phyloP scores from a whole-genome alignment of 345 rosid species.

The Sonneratia caseolaris region DNA sequence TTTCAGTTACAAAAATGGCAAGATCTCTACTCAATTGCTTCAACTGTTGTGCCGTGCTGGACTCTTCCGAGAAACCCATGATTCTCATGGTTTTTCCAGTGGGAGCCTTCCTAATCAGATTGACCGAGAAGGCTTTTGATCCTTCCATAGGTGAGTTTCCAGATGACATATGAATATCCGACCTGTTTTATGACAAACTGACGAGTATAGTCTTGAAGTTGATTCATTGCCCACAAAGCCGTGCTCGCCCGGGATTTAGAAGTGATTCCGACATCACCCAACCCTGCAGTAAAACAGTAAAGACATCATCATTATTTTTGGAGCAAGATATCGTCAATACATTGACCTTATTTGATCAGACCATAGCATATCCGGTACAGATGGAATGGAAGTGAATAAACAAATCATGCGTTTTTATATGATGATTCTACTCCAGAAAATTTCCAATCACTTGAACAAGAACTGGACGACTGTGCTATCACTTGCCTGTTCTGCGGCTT shows the following conservation, averaged over 20 bases:
- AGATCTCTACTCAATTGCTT: background rate
- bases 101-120: background rate
- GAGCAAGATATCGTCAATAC: background rate
- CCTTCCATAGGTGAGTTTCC: background rate
- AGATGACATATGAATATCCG: background rate
- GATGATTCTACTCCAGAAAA: background rate
- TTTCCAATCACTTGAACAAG: background rate
- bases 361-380: background rate
- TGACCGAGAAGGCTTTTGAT: background rate
- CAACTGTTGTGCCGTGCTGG: too few species aligned
- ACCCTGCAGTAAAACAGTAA: constrained; percentile 38
- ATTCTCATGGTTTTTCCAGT: background rate
- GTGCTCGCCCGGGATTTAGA: constrained; percentile 89
- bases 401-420: too few species aligned
- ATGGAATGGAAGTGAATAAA: background rate
- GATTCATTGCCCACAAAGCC: constrained; percentile 22
- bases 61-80: background rate
- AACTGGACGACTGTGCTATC: background rate
- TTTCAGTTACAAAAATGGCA: background rate
- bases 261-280: constrained; percentile 92
- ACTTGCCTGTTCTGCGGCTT: constrained; percentile 73
- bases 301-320: too few species aligned
- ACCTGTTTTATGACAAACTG: background rate
- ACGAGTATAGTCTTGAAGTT: background rate
- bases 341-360: background rate